Percentiles rank a stretch among this genome's conserved stretches.
Evolutionary conservation across 345 rosid genomes (phyloP).

Genomic region (Syzygium oleosum): DNA sequence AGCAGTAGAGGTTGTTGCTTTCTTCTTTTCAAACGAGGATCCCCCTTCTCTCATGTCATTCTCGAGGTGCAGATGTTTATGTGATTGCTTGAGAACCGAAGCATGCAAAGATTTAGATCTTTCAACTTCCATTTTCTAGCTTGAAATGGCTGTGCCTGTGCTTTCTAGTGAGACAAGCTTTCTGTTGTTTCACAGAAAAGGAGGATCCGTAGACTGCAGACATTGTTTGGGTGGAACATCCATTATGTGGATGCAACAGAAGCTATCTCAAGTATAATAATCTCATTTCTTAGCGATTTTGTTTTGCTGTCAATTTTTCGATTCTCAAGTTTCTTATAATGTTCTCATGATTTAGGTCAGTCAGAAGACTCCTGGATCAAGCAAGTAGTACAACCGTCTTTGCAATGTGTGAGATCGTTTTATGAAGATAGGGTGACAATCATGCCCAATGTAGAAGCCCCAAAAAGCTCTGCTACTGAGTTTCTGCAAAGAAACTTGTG

Average conservation of each 20-base stretch:
- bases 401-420: slow-evolving; percentile 34
- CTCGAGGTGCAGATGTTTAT: background rate
- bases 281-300: background rate
- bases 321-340: background rate
- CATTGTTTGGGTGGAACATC: slow-evolving; percentile 76
- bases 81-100: background rate
- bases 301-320: background rate
- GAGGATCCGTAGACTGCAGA: slow-evolving; percentile 51
- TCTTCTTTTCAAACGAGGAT: background rate
- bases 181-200: slow-evolving; percentile 48
- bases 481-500: slow-evolving; percentile 57
- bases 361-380: slow-evolving; percentile 63
- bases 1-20: background rate
- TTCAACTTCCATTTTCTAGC: background rate
- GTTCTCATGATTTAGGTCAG: slow-evolving; percentile 30
- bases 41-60: background rate
- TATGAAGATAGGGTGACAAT: slow-evolving; percentile 17
- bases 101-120: background rate
- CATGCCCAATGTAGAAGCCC: slow-evolving; percentile 1
- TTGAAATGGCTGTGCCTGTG: background rate
- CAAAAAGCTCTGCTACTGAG: background rate
- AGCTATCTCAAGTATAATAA: slow-evolving; percentile 42
- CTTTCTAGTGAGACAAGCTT: background rate
- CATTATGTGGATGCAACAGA: slow-evolving; percentile 67
- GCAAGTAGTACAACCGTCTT: slow-evolving; percentile 59